Base-by-base conservation (phyloP, 768 basidiomycete genomes). In the Russula brevipes region DNA sequence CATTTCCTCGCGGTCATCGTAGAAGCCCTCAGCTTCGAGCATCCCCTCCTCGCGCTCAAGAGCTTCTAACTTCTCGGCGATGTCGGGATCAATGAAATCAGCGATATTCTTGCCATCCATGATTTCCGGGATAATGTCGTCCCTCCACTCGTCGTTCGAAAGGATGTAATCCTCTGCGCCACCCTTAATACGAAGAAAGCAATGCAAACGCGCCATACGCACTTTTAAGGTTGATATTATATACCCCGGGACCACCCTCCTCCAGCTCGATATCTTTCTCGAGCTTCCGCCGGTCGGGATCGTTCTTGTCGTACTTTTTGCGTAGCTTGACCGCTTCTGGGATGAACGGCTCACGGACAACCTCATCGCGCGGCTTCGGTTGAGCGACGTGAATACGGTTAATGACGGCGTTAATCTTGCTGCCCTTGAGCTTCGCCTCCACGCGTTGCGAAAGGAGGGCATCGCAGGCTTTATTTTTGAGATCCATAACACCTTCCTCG, bases 51-150 rank as follows among this genome's bases (percentile, higher is more conserved):
- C 97, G 17, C 91, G 85, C 76, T 99, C 96, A 61, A 99, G 85
- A 12, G 94, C 96, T 71, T 98, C 96, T 52, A 99, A 86, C 76
- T 94, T 96, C 76, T 95, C 95, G 19, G 85, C 87, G 64, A 99
- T 98, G 71, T 99, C 97, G 24, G 94, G 89, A 75, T 98, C 96
- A 74, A 98, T 91, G 66, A 99, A 99, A 79, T 99, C 97, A 30
- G 95, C 96, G 57, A 98, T 77, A 77, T 99, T 99, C 83, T 98
- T 98, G 77, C 97, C 97, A 68, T 98, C 86, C 87, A 93, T 86
- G 71, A 99, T 91, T 74, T 99, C 97, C n/a, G 97, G 97, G n/a
- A 98, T 89, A 67, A 85, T 81, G 71, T 99, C 97, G 77, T 85
- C 80, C 79, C 97, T 99, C 97, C 97, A 99, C 49, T 91, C 88